Percentiles rank a stretch among this genome's conserved stretches.
Evolutionary conservation across 2,329 filamentous ascomycete genomes (phyloP).

Genomic region (Fusarium papillatum): DNA sequence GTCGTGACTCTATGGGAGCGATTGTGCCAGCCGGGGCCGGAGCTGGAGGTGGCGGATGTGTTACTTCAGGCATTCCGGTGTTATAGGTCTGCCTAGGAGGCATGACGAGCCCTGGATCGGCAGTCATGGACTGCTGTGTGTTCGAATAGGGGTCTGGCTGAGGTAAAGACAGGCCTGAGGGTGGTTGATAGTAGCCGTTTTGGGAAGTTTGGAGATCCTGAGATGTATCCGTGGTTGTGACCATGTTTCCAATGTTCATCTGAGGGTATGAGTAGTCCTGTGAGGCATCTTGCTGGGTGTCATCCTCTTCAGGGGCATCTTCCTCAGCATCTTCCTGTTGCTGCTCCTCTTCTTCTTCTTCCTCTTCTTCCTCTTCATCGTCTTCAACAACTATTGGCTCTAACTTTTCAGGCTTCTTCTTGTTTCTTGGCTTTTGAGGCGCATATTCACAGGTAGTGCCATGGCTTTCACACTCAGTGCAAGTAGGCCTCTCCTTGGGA

Average conservation of each 20-base stretch:
- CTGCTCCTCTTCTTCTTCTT: slow-evolving; percentile 16
- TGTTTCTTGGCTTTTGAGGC: slow-evolving; percentile 45
- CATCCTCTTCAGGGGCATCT: slow-evolving; percentile 30
- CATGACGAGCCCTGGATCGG: slow-evolving; percentile 21
- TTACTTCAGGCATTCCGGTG: slow-evolving; percentile 23
- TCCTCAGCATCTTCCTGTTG: slow-evolving; percentile 24
- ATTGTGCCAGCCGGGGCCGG: slow-evolving; percentile 24
- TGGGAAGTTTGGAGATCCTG: slow-evolving; percentile 35
- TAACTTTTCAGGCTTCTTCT: slow-evolving; percentile 29
- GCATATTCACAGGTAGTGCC: slow-evolving; percentile 56
- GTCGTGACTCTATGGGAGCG: slow-evolving; percentile 26
- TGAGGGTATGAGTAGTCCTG: slow-evolving; percentile 46
- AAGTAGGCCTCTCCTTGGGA: slow-evolving; percentile 55
- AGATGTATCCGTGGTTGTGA: slow-evolving; percentile 38
- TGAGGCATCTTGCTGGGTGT: slow-evolving; percentile 17
- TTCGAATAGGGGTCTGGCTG: slow-evolving; percentile 37
- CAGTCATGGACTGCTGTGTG: slow-evolving; percentile 25
- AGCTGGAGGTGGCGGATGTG: slow-evolving; percentile 19
- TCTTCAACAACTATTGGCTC: slow-evolving; percentile 24
- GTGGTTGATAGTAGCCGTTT: slow-evolving; percentile 46
- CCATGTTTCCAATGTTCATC: slow-evolving; percentile 45
- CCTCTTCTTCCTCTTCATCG: slow-evolving; percentile 14
- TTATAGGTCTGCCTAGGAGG: slow-evolving; percentile 32
- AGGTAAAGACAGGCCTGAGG: slow-evolving; percentile 42
- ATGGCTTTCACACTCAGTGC: slow-evolving; percentile 51